phyloP scores from a whole-genome alignment of 768 basidiomycete species.

The Gymnopilus junonius region DNA sequence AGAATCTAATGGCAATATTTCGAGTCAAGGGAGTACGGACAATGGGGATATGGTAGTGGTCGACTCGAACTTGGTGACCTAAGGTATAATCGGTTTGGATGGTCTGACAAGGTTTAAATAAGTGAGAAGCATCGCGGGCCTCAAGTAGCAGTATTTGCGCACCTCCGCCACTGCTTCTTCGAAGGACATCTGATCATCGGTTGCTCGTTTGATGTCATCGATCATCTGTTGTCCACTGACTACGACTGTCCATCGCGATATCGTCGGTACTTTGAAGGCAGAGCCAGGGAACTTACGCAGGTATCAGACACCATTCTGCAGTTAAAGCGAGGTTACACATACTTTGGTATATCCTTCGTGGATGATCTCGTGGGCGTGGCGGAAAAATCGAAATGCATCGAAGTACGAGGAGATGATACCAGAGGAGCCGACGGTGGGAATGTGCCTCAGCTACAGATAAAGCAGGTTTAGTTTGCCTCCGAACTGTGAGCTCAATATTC shows the following conservation, averaged over 20 bases:
- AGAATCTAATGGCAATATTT: constrained; percentile 18
- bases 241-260: constrained; percentile 17
- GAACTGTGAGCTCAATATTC: neutral
- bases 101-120: neutral
- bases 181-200: constrained; percentile 21
- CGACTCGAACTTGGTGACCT: constrained; percentile 8
- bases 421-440: constrained; percentile 16
- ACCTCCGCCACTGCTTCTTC: constrained; percentile 20
- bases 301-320: neutral
- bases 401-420: constrained; percentile 15
- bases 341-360: constrained; percentile 20
- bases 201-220: constrained; percentile 18
- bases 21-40: constrained; percentile 19
- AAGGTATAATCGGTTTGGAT: constrained; percentile 21
- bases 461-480: neutral
- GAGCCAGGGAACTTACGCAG: constrained; percentile 14
- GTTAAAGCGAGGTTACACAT: neutral
- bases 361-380: constrained; percentile 17
- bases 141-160: neutral
- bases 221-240: constrained; percentile 16
- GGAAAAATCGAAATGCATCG: constrained; percentile 11
- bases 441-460: constrained; percentile 12
- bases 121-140: too few relatives aligned
- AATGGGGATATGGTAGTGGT: constrained; percentile 16
- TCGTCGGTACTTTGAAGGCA: constrained; percentile 18